phyloP scores from a whole-genome alignment of 73 alveolate genomes.

The Uronychia binucleata region DNA sequence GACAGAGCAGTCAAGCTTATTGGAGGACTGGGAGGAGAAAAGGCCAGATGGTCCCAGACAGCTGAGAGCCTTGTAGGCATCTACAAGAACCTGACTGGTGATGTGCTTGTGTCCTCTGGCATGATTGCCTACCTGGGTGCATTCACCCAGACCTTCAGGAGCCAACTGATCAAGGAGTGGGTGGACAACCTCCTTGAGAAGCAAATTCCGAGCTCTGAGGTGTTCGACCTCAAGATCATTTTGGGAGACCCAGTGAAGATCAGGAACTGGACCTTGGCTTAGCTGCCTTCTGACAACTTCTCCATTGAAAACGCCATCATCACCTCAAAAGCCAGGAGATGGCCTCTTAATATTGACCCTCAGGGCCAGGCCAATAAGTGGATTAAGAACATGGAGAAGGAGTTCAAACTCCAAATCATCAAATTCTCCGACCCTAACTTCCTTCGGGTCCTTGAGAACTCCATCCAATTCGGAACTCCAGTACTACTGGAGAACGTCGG shows the following conservation, averaged over 20 bases:
- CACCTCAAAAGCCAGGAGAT: constrained; percentile 94
- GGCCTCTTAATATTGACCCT: constrained; percentile 98
- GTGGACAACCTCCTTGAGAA: constrained; percentile 85
- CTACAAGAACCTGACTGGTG: constrained; percentile 96
- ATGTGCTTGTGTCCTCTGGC: constrained; percentile 95
- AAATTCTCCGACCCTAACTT: constrained; percentile 89
- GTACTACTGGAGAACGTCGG: constrained; percentile 90
- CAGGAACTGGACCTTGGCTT: constrained; percentile 96
- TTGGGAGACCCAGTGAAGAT: constrained; percentile 98
- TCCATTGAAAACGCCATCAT: constrained; percentile 98
- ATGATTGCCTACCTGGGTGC: constrained; percentile 98
- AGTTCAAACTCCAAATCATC: constrained; percentile 64
- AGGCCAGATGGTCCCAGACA: constrained; percentile 96
- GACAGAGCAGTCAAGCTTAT: constrained; percentile 97
- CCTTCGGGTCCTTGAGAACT: constrained; percentile 81
- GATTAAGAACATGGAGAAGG: constrained; percentile 71
- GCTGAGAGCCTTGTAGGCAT: constrained; percentile 81
- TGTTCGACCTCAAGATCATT: constrained; percentile 80
- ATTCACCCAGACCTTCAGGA: constrained; percentile 81
- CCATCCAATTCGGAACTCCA: constrained; percentile 94
- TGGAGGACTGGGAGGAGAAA: constrained; percentile 98
- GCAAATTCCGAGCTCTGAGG: constrained; percentile 93
- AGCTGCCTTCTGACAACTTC: constrained; percentile 97
- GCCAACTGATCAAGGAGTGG: constrained; percentile 90
- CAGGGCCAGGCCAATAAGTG: constrained; percentile 89